Base-by-base conservation (phyloP, 2,329 filamentous ascomycete genomes). In the Sphaerostilbella broomeana region DNA sequence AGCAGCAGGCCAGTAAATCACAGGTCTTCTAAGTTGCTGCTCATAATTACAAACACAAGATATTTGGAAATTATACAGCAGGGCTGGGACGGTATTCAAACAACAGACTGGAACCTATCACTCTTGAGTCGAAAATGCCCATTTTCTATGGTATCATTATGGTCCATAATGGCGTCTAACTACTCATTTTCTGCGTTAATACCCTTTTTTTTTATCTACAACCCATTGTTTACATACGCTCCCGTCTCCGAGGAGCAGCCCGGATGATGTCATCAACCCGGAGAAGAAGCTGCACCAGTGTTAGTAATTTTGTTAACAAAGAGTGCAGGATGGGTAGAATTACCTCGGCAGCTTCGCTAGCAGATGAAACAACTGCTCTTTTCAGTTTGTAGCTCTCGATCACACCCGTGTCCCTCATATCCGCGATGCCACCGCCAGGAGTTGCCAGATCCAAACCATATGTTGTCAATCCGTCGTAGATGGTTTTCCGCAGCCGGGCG, bases 331-430 rank as follows among this genome's bases (percentile, higher is more conserved):
- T 12, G 15, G 13, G 15, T 13, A 18, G 21, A 61, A 80, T 70
- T 72, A 94, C 87, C 77, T 98, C 92, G 50, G 92, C 89, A 47
- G 92, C 92, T 68, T 98, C 92, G 43, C 87, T 94, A 16, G 92
- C 92, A 46, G 88, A 95, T 38, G 85, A 94, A 36, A 98, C 92
- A 39, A 98, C 92, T n/a, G 92, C 92, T 61, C 80, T 84, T 78
- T 98, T 98, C 61, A 98, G 69, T 75, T 98, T 98, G 74, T 95
- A 97, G 64, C 87, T 94, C 70, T 98, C 92, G 51, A 98, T 84
- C 19, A 98, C 89, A 30, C 92, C 92, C 33, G 94, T 62, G 55
- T 98, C 87, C 38, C 90, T 78, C 92, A 98, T 98, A 58, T 98
- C 92, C 10, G 86, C 76, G 56, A 98, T 87, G 30, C 88, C 89